Conservation (phyloP, 2,329 filamentous ascomycete species). For the Aspergillus persii region DNA sequence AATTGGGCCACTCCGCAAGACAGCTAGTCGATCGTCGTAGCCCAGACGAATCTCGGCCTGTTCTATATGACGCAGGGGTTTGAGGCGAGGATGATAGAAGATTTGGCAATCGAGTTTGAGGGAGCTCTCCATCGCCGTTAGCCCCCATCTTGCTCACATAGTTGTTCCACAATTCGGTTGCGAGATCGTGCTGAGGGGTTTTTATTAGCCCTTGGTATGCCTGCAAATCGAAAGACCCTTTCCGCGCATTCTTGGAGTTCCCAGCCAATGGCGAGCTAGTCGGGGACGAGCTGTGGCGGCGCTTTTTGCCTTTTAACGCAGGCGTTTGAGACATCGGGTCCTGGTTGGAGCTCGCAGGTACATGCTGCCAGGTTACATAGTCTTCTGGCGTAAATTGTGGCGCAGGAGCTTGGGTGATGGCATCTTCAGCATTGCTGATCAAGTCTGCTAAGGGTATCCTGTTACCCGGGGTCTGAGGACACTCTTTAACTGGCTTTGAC, state of each 20-base stretch:
- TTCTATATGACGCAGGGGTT: conserved; percentile 51
- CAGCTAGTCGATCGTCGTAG: conserved; percentile 67
- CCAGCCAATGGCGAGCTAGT: conserved; percentile 61
- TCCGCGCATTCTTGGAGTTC: conserved; percentile 36
- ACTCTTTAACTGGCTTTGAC: conserved; percentile 32
- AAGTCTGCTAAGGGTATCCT: conserved; percentile 60
- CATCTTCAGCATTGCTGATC: conserved; percentile 60
- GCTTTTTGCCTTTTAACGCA: conserved; percentile 55
- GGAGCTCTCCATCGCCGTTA: conserved; percentile 46
- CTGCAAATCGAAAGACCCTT: conserved; percentile 56
- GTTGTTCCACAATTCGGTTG: conserved; percentile 73
- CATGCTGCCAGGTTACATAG: conserved; percentile 59
- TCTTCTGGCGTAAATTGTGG: conserved; percentile 58
- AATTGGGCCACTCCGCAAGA: conserved; percentile 65
- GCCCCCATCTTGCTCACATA: conserved; percentile 58
- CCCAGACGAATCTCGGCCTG: conserved; percentile 45
- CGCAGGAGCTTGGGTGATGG: conserved; percentile 47
- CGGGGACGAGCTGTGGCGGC: conserved; percentile 72
- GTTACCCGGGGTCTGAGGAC: conserved; percentile 59
- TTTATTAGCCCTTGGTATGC: conserved; percentile 59
- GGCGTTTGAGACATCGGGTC: conserved; percentile 50
- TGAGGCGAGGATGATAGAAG: conserved; percentile 71
- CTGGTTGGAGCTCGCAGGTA: conserved; percentile 41
- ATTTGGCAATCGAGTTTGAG: conserved; percentile 60
- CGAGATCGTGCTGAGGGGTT: conserved; percentile 69